Base-by-base conservation (phyloP, 306 rosid species). In the Casuarina glauca region DNA sequence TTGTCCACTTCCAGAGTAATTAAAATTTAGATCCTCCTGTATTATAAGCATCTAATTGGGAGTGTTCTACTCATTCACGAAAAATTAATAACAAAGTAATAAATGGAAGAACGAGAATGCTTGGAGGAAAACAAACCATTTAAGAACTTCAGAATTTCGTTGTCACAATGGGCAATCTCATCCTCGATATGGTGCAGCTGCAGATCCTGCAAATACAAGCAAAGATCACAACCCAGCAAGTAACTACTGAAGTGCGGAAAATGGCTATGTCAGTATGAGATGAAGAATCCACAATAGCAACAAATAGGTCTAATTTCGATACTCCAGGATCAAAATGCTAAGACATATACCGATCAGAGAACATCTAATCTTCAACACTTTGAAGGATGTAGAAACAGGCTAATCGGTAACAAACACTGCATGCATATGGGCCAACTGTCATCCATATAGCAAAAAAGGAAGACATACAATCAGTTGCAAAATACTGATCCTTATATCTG, bases 181-280 rank as follows among this genome's bases (percentile, higher is more conserved):
- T 90, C 95, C 74, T 87, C 93, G 82, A 90, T 74, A 63, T 52
- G 13, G 70, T 88, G 92, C 74, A 86, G 93, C 83, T 86, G 89
- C 75, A 88, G 84, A 63, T 87, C 87, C 98, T 91, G 89, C 84
- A 76, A 26, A 82, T 73, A 72, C 70, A 84, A 88, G 41, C 26
- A 83, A 73, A 19, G 61, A 60, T 57, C 64, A 52, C 13, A 75
- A 20, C 39, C 45, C 10, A 50, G 42, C 62, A 79, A 50, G 51
- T 58, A 26, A 26, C 32, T 26, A 26, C 32, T 75, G 45, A 42
- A 81, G 62, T 6, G 58, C 57, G 77, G 20, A 66, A 55, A 64
- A 38, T 64, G 9, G 36, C 32, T 26, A 26, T 38, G 52, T 36
- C 42, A 52, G 72, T 39, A 39, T 42, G 43, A 6, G 67, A 13